Percentiles rank a stretch among this genome's conserved stretches.
Conservation (phyloP, 2,329 filamentous ascomycete genomes). For the Fusarium clavum region DNA sequence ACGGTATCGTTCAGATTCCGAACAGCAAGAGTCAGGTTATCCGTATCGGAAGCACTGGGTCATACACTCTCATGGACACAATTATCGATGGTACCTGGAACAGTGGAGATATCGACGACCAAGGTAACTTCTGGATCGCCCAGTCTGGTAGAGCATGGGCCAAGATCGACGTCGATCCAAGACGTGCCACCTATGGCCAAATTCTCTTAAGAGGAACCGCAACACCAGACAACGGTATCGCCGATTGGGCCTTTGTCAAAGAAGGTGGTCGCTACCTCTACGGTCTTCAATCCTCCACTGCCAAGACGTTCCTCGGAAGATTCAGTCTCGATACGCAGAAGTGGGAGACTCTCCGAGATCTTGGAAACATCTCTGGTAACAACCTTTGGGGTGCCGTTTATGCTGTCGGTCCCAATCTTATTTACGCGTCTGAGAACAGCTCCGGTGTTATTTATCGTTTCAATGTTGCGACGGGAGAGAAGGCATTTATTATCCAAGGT, state of each 20-base stretch:
- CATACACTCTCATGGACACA: constrained; percentile 14
- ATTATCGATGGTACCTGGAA: constrained; percentile 6
- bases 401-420: constrained; percentile 1
- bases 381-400: constrained; percentile 20
- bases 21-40: constrained; percentile 7
- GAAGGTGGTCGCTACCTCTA: constrained; percentile 6
- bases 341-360: background rate
- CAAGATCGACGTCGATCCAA: constrained; percentile 13
- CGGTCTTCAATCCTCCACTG: background rate
- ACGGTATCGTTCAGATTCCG: constrained; percentile 14
- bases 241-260: constrained; percentile 7
- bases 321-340: constrained; percentile 6
- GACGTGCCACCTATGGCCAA: background rate
- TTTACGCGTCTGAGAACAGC: constrained; percentile 19
- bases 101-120: background rate
- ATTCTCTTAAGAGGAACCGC: background rate
- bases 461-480: constrained; percentile 5
- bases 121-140: constrained; percentile 15
- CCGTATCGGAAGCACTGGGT: constrained; percentile 1
- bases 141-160: constrained; percentile 4
- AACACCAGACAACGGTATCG: background rate
- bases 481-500: constrained; percentile 5
- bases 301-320: background rate
- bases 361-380: background rate
- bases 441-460: constrained; percentile 16